These are phyloP conservation scores for Ammopiptanthus mongolicus DNA, from an alignment of 306 rosid genomes.

Conservation along the genomic window DNA sequence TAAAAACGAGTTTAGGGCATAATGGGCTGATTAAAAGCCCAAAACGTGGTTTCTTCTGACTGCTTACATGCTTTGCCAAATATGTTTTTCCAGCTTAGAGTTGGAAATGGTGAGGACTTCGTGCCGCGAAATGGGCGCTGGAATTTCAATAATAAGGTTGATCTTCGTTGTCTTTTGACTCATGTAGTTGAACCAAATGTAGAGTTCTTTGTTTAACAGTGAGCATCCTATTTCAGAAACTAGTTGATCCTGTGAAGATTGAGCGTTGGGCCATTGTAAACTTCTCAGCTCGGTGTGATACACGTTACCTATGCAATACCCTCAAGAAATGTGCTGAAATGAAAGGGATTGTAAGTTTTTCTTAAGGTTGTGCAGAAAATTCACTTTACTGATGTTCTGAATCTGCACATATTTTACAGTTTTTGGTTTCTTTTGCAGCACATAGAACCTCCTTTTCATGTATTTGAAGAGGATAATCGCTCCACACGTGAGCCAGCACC, in stretches of 20 bases:
- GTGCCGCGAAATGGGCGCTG: conserved; percentile 36
- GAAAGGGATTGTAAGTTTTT: conserved; percentile 42
- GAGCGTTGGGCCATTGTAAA: conserved; percentile 41
- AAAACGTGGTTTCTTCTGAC: too few relatives aligned
- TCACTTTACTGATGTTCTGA: conserved; percentile 3
- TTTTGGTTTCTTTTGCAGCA: neutral
- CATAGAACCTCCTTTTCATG: neutral
- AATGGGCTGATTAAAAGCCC: too few relatives aligned
- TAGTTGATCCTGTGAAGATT: conserved; percentile 29
- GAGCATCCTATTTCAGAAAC: conserved; percentile 11
- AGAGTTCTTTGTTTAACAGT: neutral
- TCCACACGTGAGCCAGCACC: neutral
- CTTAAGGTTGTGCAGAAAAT: neutral
- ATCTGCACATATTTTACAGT: neutral
- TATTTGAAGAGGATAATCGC: conserved; percentile 24
- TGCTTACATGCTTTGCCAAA: neutral
- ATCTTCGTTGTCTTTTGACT: neutral
- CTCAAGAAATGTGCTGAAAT: conserved; percentile 4
- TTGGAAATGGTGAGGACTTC: conserved; percentile 12
- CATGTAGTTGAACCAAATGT: neutral
- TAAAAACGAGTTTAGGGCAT: too few relatives aligned
- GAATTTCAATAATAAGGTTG: conserved; percentile 45
- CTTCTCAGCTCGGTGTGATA: conserved; percentile 35
- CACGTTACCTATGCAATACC: neutral
- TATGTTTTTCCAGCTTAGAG: conserved; percentile 25